These are phyloP conservation scores for Mortierella sp. DNA, from an alignment of 371 early-diverging fungal genomes.

Conservation along the genomic window DNA sequence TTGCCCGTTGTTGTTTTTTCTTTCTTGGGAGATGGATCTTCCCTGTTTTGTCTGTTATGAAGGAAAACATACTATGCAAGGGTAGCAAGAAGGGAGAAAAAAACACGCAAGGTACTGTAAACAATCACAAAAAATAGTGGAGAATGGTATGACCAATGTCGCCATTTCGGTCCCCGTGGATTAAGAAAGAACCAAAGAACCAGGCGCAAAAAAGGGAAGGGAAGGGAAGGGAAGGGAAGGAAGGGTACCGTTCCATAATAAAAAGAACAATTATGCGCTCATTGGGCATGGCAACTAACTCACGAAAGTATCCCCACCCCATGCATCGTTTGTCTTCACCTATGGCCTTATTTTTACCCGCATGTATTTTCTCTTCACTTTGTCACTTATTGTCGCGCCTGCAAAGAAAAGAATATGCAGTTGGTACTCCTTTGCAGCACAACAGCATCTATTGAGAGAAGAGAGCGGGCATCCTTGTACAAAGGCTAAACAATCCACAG, in stretches of 20 bases:
- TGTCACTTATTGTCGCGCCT: neutral
- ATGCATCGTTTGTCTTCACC: neutral
- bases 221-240: neutral
- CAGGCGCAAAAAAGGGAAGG: neutral
- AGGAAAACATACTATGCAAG: neutral
- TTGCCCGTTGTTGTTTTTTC: too few relatives aligned
- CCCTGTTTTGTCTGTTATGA: neutral
- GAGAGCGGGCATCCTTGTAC: neutral
- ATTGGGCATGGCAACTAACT: neutral
- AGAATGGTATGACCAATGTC: neutral
- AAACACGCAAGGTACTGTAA: neutral
- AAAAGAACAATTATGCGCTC: neutral
- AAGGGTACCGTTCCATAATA: neutral
- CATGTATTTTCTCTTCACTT: neutral
- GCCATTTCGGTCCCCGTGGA: constrained; percentile 5
- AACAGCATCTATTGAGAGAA: neutral
- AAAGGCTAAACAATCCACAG: neutral
- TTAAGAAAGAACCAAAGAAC: neutral
- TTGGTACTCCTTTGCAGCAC: neutral
- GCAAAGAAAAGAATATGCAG: neutral
- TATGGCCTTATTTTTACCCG: neutral
- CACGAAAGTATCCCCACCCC: neutral
- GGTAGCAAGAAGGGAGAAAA: neutral
- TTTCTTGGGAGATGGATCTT: neutral
- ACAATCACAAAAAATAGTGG: neutral